A percentile compares a stretch with the other conserved stretches of the same genome.
These are phyloP conservation scores for Bjerkandera adusta DNA, from an alignment of 1,284 basidiomycete genomes.

Conservation along the genomic window DNA sequence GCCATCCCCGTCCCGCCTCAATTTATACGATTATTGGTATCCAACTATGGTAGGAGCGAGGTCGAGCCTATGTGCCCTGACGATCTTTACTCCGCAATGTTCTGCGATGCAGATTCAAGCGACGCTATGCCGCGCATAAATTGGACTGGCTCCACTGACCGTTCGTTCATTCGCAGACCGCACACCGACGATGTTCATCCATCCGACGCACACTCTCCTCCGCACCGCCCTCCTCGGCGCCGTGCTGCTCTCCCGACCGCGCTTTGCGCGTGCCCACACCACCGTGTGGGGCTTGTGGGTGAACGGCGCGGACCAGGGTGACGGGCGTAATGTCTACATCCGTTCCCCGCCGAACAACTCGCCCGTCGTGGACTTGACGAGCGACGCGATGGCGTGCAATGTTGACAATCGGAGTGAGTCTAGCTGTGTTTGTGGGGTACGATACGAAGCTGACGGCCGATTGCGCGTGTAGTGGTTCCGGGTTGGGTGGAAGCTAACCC, in stretches of 20 bases:
- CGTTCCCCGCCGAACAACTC: constrained; percentile 16
- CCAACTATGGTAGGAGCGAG: no score
- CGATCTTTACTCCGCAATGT: no score
- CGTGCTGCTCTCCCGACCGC: background rate
- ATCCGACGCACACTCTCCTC: no score
- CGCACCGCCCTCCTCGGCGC: background rate
- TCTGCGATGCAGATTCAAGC: no score
- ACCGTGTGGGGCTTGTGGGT: constrained; percentile 16
- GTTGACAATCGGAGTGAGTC: constrained; percentile 14
- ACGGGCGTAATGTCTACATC: constrained; percentile 13
- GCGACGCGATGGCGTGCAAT: constrained; percentile 12
- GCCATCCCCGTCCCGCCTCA: no score
- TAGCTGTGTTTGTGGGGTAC: background rate
- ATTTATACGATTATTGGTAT: no score
- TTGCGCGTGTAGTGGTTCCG: constrained; percentile 8
- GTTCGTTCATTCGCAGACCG: no score
- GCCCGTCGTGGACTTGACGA: constrained; percentile 12
- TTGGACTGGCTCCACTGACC: no score
- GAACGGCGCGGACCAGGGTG: constrained; percentile 16
- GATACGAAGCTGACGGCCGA: background rate
- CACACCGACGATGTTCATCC: no score
- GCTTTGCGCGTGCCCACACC: constrained; percentile 13
- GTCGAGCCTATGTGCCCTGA: no score
- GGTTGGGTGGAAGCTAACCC: constrained; percentile 7
- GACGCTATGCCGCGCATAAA: no score